Base-by-base conservation (phyloP, 345 rosid species). In the Gossypium thurberi region DNA sequence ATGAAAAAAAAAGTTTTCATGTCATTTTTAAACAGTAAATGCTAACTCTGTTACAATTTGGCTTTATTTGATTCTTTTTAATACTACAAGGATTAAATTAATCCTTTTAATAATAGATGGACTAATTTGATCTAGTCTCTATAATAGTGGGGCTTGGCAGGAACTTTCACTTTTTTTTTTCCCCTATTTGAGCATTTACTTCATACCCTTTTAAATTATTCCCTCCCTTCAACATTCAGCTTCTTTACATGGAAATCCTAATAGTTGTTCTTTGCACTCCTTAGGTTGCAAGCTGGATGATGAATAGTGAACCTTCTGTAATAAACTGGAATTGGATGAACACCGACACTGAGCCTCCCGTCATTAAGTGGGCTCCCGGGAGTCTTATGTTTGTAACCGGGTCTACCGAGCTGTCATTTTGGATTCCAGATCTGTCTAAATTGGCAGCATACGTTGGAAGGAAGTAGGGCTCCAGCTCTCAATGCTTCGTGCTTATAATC, bases 351-450 rank as follows among this genome's bases (percentile, higher is more conserved):
- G 98, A 88, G 80, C 87, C 98, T 52, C 94, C 89, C 20, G 89
- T 87, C 6, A 87, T 95, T 64, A 95, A 88, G 79, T 95, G 99
- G 98, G 89, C 91, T 13, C 94, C 96, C n/a, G 98, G 98, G 81
- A 89, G 81, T 71, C 98, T 92, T 44, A 89, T 90, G 97, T 90
- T 94, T 75, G 98, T 87, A 7, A 94, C 97, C 0, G 98, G 97
- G 15, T 89, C 95, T 6, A 89, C 93, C 0, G 97, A 94, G 75
- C 84, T 94, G 40, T 92, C 97, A 1, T 87, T 92, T 82, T 88
- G 96, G 88, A 74, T 92, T 70, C 97, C 98, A 0, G 97, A 95
- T 82, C 83, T 95, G 46, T 92, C 99, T 8, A 95, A 91, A 80
- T 73, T 92, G 79, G 88, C 92, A 66, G 93, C 94, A 64, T 92